phyloP scores from a whole-genome alignment of 331 rosid genomes.

The Saraca asoca region DNA sequence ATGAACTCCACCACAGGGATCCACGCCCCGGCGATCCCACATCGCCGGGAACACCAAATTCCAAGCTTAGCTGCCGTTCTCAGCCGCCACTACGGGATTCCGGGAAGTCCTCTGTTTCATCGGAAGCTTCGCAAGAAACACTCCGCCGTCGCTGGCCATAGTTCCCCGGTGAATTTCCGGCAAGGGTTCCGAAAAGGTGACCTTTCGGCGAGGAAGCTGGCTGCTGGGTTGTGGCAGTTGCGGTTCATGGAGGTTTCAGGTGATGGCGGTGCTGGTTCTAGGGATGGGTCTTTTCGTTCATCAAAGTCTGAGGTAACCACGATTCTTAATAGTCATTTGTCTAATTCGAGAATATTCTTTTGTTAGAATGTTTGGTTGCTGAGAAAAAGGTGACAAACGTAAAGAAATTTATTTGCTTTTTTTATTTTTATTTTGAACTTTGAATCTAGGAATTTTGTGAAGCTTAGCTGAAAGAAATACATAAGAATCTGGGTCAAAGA shows the following conservation, averaged over 20 bases:
- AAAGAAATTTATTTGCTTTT: not conserved
- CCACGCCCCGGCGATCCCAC: slow-evolving; percentile 17
- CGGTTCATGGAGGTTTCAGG: slow-evolving; percentile 33
- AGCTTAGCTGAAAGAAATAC: not conserved
- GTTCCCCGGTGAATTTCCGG: slow-evolving; percentile 24
- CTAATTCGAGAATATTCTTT: not conserved
- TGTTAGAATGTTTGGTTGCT: not conserved
- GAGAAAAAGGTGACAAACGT: not conserved
- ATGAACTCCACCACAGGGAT: slow-evolving; percentile 21
- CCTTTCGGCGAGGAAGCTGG: slow-evolving; percentile 57
- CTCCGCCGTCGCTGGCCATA: not conserved
- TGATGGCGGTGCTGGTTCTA: not conserved
- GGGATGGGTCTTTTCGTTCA: too few relatives aligned
- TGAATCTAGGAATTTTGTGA: slow-evolving; percentile 13
- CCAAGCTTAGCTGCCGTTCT: not conserved
- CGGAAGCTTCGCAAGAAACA: slow-evolving; percentile 32
- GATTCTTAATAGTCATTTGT: not conserved
- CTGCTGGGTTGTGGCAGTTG: slow-evolving; percentile 58
- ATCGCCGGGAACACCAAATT: slow-evolving; percentile 32
- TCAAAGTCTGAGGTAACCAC: not conserved
- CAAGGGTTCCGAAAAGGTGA: not conserved
- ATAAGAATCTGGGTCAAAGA: not conserved
- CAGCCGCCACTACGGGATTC: slow-evolving; percentile 17
- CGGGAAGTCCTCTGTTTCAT: slow-evolving; percentile 29
- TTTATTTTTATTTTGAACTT: not conserved